phyloP scores from a whole-genome alignment of 2,329 filamentous ascomycete genomes.

The Fusarium hostae region DNA sequence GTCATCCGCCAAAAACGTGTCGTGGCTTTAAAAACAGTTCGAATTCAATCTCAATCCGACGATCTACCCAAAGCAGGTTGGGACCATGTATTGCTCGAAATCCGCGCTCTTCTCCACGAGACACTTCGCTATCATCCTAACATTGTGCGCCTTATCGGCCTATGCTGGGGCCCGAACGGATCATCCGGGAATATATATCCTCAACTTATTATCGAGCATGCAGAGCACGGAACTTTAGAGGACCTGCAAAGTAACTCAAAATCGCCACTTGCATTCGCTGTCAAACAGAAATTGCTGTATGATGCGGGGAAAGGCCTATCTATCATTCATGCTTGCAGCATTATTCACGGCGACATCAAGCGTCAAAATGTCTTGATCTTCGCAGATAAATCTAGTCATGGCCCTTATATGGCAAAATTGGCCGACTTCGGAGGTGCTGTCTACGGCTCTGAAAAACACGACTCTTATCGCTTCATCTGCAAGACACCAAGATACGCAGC shows the following conservation, averaged over 20 bases:
- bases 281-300: not conserved
- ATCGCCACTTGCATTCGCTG: not conserved
- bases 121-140: not conserved
- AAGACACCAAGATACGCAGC: not conserved
- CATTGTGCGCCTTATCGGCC: not conserved
- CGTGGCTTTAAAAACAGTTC: not conserved
- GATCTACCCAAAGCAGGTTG: slow-evolving; percentile 2
- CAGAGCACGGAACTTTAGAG: not conserved
- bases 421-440: not conserved
- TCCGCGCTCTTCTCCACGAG: not conserved
- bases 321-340: not conserved
- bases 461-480: slow-evolving; percentile 12
- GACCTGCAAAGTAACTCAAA: not conserved
- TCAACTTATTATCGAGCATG: not conserved
- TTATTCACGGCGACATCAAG: not conserved
- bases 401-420: not conserved
- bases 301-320: not conserved
- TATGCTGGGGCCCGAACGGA: not conserved
- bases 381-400: not conserved
- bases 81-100: slow-evolving; percentile 4
- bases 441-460: not conserved
- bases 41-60: not conserved
- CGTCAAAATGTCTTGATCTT: not conserved
- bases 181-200: not conserved
- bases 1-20: not conserved